Percentiles rank a stretch among this genome's conserved stretches.
Evolutionary conservation across 2,329 filamentous ascomycete genomes (phyloP).

Genomic region (Lachnellula arida): DNA sequence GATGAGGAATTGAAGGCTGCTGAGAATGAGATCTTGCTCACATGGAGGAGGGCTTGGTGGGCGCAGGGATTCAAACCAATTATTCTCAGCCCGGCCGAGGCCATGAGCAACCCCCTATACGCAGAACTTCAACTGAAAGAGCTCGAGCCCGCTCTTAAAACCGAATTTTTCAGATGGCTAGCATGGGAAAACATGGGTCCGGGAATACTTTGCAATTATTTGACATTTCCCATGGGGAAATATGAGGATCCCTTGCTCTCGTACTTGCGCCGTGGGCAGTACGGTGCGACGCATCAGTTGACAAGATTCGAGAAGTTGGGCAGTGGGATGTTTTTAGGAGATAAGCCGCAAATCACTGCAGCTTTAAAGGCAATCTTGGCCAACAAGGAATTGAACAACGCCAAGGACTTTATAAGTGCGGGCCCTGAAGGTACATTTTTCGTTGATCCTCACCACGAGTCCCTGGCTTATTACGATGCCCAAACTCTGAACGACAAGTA

Average conservation of each 20-base stretch:
- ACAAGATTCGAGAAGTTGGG: conserved; percentile 70
- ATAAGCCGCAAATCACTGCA: conserved; percentile 57
- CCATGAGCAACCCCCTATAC: conserved; percentile 77
- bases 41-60: conserved; percentile 95
- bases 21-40: conserved; percentile 73
- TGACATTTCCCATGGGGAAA: conserved; percentile 78
- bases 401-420: conserved; percentile 59
- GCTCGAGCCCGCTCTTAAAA: conserved; percentile 58
- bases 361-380: conserved; percentile 58
- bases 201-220: conserved; percentile 73
- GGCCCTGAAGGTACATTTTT: conserved; percentile 56
- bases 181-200: conserved; percentile 90
- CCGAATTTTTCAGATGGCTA: conserved; percentile 77
- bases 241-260: conserved; percentile 67
- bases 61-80: conserved; percentile 85
- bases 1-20: conserved; percentile 62
- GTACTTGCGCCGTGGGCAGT: conserved; percentile 72
- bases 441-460: conserved; percentile 58
- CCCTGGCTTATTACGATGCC: conserved; percentile 74
- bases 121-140: conserved; percentile 59
- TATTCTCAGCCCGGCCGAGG: conserved; percentile 74
- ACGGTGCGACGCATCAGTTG: conserved; percentile 44
- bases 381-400: conserved; percentile 48
- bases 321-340: conserved; percentile 68
- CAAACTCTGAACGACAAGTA: conserved; percentile 62